phyloP scores from a whole-genome alignment of 306 rosid genomes.

The Lathyrus aphaca region DNA sequence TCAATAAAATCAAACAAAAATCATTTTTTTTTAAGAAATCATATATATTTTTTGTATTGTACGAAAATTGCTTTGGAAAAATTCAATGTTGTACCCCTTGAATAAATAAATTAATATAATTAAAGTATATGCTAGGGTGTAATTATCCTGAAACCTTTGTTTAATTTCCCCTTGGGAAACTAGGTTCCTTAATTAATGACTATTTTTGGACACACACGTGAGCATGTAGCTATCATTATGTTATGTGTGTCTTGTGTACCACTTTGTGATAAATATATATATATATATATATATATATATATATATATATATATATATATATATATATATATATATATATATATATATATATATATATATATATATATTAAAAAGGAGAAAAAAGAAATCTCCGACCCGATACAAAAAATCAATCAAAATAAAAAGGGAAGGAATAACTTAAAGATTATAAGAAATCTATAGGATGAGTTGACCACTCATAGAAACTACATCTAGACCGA shows the following conservation, averaged over 20 bases:
- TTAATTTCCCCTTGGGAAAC: constrained; percentile 13
- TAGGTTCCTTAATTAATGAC: neutral
- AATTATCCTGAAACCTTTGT: constrained; percentile 2
- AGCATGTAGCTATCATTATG: constrained; percentile 26
- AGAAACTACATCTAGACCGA: no score
- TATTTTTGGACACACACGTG: constrained; percentile 14
- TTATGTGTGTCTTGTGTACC: constrained; percentile 27
- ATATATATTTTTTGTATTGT: constrained; percentile 12
- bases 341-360: no score
- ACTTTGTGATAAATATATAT: constrained; percentile 34
- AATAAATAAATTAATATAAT: neutral
- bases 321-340: no score
- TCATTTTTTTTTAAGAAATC: neutral
- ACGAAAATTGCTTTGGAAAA: constrained; percentile 7
- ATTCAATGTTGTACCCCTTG: constrained; percentile 25
- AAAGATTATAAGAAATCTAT: no score
- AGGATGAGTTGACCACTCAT: no score
- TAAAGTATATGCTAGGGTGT: neutral
- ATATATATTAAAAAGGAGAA: no score
- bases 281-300: no score
- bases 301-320: no score
- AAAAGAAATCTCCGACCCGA: no score
- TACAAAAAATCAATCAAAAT: no score
- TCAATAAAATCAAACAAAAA: constrained; percentile 28
- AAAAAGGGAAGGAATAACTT: no score